Conservation (phyloP, 768 basidiomycete genomes). For the Amanita thiersii region DNA sequence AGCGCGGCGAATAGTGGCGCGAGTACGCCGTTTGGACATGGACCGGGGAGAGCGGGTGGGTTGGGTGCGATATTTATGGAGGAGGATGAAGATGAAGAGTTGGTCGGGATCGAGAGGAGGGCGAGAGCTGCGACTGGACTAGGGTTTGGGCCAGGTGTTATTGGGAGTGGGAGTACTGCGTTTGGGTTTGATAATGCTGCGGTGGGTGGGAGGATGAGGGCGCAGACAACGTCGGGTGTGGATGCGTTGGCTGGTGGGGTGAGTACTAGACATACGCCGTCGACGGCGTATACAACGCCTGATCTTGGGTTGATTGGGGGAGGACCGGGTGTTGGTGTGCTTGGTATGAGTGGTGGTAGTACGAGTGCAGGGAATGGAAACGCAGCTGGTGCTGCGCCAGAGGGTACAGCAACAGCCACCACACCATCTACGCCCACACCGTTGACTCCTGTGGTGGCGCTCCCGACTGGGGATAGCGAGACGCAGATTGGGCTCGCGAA, state of each 20-base stretch:
- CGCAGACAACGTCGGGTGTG: constrained; percentile 40
- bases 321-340: constrained; percentile 18
- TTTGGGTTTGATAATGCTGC: constrained; percentile 32
- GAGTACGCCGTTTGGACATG: constrained; percentile 58
- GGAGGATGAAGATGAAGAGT: constrained; percentile 75
- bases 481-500: constrained; percentile 71
- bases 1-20: constrained; percentile 57
- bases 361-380: constrained; percentile 15
- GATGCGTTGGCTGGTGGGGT: constrained; percentile 25
- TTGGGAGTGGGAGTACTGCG: constrained; percentile 23
- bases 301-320: constrained; percentile 34
- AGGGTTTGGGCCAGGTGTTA: constrained; percentile 16
- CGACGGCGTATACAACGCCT: constrained; percentile 56
- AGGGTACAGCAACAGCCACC: constrained; percentile 17
- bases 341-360: not conserved
- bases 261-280: constrained; percentile 20
- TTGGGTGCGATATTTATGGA: constrained; percentile 41
- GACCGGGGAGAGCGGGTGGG: constrained; percentile 42
- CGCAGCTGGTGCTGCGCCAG: not conserved
- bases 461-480: constrained; percentile 67
- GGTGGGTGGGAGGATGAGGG: constrained; percentile 34
- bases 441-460: constrained; percentile 61
- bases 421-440: constrained; percentile 47
- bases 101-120: constrained; percentile 45
- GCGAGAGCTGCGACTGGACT: constrained; percentile 17